Conservation (phyloP, 163 green algal species). For the Scenedesmus sp. region DNA sequence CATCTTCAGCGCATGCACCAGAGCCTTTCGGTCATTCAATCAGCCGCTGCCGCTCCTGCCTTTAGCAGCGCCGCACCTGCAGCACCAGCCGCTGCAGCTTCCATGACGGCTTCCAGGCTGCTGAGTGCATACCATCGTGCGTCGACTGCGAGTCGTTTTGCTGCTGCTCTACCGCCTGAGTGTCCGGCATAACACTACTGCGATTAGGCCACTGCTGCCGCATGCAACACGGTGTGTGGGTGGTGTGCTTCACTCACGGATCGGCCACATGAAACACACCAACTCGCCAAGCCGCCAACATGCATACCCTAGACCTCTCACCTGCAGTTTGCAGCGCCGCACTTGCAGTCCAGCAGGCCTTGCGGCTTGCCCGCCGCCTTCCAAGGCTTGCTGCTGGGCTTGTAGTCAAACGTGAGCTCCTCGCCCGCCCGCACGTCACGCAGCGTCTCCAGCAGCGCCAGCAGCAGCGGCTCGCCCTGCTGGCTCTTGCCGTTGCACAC, state of each 20-base stretch:
- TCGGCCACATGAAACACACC: no score
- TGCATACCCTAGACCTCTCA: neutral
- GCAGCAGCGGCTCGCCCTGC: neutral
- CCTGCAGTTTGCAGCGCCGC: neutral
- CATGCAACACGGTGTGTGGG: no score
- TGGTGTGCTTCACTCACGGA: no score
- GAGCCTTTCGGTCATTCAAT: no score
- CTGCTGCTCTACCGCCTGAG: no score
- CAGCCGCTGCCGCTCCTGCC: no score
- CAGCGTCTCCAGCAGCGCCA: slow-evolving; percentile 4
- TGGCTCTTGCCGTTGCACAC: neutral
- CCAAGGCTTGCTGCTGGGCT: neutral
- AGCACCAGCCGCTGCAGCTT: neutral
- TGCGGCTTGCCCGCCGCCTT: neutral
- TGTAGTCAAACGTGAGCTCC: slow-evolving; percentile 17
- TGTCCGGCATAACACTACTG: no score
- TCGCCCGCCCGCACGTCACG: neutral
- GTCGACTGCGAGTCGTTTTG: no score
- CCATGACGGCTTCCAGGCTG: neutral
- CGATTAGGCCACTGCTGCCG: no score
- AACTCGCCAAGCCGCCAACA: no score
- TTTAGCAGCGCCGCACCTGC: neutral
- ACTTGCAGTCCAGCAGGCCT: neutral
- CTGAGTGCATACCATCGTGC: no score
- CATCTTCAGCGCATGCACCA: no score